Evolutionary conservation across 78 protist species (phyloP), one percentile per base, ranked within the genome.

Genomic region (Cavenderia fasciculata): DNA sequence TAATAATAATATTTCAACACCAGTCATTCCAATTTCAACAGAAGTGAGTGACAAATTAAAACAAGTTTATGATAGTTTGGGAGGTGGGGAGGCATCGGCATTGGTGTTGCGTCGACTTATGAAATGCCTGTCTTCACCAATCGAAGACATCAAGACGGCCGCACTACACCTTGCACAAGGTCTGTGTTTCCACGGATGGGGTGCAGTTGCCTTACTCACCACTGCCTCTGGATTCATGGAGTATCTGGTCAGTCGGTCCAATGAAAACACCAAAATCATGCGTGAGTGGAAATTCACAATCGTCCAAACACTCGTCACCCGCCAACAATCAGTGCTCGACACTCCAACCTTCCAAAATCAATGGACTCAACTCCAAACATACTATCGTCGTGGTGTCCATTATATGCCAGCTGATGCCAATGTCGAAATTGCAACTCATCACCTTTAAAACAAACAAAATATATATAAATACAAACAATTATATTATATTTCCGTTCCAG

Each of bases 231-330:
- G 90, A 19, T 68, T 82, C 54, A 68, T 47, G 21, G 90, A 82
- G 40, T 82, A 82, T 57, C 36, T 82, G 10, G 43, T 82, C 19
- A 38, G 38, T 19, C 14, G 74, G 18, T 25, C 14, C 5, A 49
- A 47, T 47, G 90, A 82, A 36, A 56, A 25, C 0, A 56, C 73
- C 36, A 82, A 82, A 36, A 25, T 56, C 14, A 52, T 19, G 10
- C 56, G 74, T 27, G 90, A 82, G 57, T 82, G 90, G 90, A 82
- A 82, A 36, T 82, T 56, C 11, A 66, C 31, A 4, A 82, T 82
- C 14, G 33, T 82, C n/a, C 78, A 65, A 52, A 82, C 73, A 34
- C 16, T 82, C 1, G 77, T 68, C 16, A 63, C 72, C 7, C 21
- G 56, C 10, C 90, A 82, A 11, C 19, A 49, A 56, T 56, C 12